These are phyloP conservation scores for Fusarium humuli DNA, from an alignment of 2,329 filamentous ascomycete species.

Conservation along the genomic window DNA sequence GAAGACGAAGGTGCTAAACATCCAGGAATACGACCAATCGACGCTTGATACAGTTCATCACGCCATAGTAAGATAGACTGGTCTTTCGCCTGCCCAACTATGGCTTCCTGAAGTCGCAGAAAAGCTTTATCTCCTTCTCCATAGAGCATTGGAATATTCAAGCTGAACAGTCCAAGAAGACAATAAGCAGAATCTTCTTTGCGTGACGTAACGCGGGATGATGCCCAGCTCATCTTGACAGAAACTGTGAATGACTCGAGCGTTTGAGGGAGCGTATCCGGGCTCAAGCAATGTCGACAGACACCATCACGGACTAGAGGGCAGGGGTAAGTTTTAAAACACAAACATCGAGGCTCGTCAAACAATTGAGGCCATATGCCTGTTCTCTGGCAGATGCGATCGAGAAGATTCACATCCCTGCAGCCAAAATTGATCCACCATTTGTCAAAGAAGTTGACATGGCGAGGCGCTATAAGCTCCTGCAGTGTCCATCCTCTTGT, in stretches of 20 bases:
- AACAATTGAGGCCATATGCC: constrained; percentile 38
- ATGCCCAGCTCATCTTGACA: constrained; percentile 47
- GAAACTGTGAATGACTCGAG: constrained; percentile 42
- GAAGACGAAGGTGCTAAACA: constrained; percentile 31
- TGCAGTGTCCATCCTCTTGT: constrained; percentile 46
- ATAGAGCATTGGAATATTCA: constrained; percentile 49
- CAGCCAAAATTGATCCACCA: constrained; percentile 46
- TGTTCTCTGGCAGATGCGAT: constrained; percentile 32
- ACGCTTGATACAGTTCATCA: neutral
- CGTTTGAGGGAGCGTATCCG: constrained; percentile 36
- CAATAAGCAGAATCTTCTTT: constrained; percentile 49
- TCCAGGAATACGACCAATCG: constrained; percentile 13
- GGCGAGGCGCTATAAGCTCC: constrained; percentile 48
- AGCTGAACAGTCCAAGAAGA: constrained; percentile 47
- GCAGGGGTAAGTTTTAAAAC: neutral
- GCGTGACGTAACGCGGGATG: constrained; percentile 41
- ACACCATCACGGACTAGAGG: constrained; percentile 31
- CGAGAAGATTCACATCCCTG: constrained; percentile 35
- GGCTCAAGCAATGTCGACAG: constrained; percentile 18
- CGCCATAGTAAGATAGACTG: constrained; percentile 42
- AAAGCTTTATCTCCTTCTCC: constrained; percentile 47
- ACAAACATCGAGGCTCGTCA: constrained; percentile 32
- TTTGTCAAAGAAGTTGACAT: constrained; percentile 46
- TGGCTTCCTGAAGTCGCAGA: constrained; percentile 41
- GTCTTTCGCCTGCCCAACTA: constrained; percentile 40